Conservation (phyloP, 768 basidiomycete genomes). For the Grammothele lineata region DNA sequence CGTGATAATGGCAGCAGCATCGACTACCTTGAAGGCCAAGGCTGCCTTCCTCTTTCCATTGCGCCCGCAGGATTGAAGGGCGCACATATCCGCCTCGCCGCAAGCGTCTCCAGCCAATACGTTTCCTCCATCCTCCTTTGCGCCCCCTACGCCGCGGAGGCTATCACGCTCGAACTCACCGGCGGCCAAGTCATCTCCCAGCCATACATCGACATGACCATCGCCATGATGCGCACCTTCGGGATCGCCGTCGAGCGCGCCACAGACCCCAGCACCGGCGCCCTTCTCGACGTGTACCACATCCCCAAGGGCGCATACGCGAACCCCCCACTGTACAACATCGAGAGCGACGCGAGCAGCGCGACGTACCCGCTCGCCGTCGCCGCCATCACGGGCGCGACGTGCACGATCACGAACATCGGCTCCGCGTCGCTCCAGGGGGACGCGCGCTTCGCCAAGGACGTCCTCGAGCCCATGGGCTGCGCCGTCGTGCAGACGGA, state of each 20-base stretch:
- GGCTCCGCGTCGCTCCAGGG: constrained; percentile 90
- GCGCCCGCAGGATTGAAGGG: constrained; percentile 80
- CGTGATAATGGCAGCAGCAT: constrained; percentile 75
- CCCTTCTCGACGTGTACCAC: constrained; percentile 73
- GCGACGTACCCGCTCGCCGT: constrained; percentile 97
- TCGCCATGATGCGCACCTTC: constrained; percentile 95
- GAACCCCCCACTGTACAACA: constrained; percentile 79
- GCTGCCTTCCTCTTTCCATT: constrained; percentile 88
- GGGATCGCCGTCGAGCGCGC: constrained; percentile 74
- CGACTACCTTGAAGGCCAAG: constrained; percentile 70
- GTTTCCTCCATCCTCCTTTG: constrained; percentile 96
- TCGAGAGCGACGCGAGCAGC: constrained; percentile 93
- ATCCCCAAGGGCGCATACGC: constrained; percentile 78
- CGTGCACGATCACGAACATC: constrained; percentile 91
- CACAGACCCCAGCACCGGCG: constrained; percentile 53
- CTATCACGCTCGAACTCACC: constrained; percentile 84
- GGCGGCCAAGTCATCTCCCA: constrained; percentile 97
- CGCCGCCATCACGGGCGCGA: constrained; percentile 95
- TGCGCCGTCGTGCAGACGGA: constrained; percentile 86
- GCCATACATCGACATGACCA: constrained; percentile 99
- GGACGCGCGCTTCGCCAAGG: constrained; percentile 93
- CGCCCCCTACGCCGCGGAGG: constrained; percentile 84
- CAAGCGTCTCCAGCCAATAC: constrained; percentile 96
- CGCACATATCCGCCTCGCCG: constrained; percentile 79
- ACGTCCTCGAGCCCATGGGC: constrained; percentile 93